These are phyloP conservation scores for Boletus pseudopeckii DNA, from an alignment of 768 basidiomycete species.

Conservation along the genomic window DNA sequence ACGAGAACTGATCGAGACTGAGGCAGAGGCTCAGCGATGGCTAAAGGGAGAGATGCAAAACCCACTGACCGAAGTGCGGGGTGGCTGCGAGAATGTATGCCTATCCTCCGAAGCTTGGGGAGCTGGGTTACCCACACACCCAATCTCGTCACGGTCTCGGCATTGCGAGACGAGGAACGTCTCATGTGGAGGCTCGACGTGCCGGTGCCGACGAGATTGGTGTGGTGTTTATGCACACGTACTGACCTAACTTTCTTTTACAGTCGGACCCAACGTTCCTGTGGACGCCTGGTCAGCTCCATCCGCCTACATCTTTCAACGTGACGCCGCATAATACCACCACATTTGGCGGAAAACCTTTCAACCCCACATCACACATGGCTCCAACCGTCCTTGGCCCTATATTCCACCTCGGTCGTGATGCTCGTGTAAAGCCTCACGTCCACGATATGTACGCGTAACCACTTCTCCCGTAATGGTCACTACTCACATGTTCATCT, in stretches of 20 bases:
- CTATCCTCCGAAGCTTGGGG: not conserved
- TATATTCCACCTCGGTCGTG: no score
- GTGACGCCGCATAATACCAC: no score
- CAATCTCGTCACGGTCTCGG: not conserved
- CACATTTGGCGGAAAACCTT: no score
- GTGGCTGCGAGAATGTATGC: not conserved
- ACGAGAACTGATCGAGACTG: not conserved
- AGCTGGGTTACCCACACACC: not conserved
- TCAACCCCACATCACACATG: no score
- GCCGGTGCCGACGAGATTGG: not conserved
- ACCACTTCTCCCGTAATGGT: no score
- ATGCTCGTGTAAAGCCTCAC: no score
- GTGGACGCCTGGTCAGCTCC: not conserved
- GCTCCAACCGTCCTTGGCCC: no score
- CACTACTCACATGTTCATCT: no score
- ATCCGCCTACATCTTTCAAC: not conserved
- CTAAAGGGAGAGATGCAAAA: slow-evolving; percentile 6
- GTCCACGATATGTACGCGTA: no score
- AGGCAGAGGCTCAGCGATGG: slow-evolving; percentile 1
- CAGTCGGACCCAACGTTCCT: not conserved
- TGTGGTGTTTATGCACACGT: no score
- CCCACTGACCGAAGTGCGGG: not conserved
- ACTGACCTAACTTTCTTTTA: not conserved
- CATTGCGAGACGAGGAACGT: not conserved
- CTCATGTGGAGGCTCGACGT: not conserved